phyloP scores from a whole-genome alignment of 169 alveolate genomes.

The Eimeria sp. region DNA sequence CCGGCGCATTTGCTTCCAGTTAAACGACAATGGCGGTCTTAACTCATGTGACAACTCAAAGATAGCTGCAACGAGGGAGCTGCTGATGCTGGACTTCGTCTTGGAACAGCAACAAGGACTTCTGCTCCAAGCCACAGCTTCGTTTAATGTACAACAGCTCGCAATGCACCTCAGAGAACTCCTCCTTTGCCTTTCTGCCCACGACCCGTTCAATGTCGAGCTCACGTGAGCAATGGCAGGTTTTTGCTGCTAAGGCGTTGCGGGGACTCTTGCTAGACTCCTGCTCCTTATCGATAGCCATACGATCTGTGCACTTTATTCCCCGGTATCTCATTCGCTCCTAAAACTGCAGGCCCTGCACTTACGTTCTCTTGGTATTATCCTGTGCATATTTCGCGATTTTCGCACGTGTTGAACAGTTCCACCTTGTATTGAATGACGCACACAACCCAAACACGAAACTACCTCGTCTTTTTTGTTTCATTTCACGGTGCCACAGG shows the following conservation, averaged over 20 bases:
- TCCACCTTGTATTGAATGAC: background rate
- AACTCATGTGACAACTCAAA: conserved; percentile 30
- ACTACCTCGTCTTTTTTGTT: background rate
- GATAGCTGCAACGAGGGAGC: conserved; percentile 76
- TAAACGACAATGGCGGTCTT: conserved; percentile 55
- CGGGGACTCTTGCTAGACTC: background rate
- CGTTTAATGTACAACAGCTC: conserved; percentile 10
- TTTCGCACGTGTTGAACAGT: background rate
- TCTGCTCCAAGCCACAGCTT: conserved; percentile 54
- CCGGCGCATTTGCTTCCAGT: conserved; percentile 53
- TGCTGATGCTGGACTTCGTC: conserved; percentile 84
- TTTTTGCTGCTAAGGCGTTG: background rate
- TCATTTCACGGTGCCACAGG: conserved; percentile 21
- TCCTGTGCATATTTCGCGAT: background rate
- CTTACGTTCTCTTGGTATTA: background rate
- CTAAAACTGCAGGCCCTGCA: background rate
- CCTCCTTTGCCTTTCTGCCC: conserved; percentile 48
- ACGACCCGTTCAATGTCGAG: conserved; percentile 65
- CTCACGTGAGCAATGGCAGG: conserved; percentile 42
- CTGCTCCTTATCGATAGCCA: background rate
- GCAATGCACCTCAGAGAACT: conserved; percentile 18
- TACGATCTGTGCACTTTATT: background rate
- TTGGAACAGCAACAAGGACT: conserved; percentile 84
- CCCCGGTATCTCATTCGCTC: too few species aligned
- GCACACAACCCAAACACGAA: too few species aligned